Base-by-base conservation (phyloP, 768 basidiomycete genomes). In the Xerocomellus dryophilus region DNA sequence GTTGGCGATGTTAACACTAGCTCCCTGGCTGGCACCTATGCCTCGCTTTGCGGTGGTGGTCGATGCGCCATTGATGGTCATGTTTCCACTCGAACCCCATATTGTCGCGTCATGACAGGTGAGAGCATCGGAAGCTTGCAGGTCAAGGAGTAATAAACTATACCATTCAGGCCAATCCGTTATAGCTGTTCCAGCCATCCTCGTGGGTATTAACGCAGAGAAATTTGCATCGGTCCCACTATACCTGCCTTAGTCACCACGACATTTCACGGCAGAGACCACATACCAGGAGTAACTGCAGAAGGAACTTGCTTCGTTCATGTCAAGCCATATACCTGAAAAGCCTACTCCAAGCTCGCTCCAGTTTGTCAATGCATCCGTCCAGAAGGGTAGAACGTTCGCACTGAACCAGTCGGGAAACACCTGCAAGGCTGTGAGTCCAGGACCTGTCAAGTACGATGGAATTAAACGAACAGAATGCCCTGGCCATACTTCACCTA, bases 401-500 rank as follows among this genome's bases (percentile, higher is more conserved):
- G 71, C 58, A 7, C 74, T 71, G 62, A 83, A 82, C 81, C 81
- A 84, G 59, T 84, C 82, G 1, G 81, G 80, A 66, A 79, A 85
- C 20, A 77, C 80, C 80, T 78, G 40, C 20, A 25, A 20, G 27
- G 8, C 23, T 1, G 9, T 17, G 18, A 21, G 25, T 6, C 38
- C n/a, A 25, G n/a, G 27, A 25, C 32, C 5, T 10, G 32, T 6
- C 3, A 15, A 18, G 40, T 7, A 25, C 21, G 14, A 17, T 27
- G 12, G 0, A 34, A 40, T 15, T 2, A 29, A n/a, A 62, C 74
- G n/a, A 38, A 83, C 85, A 14, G 85, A 86, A 68, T 81, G 85
- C 11, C 87, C 87, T 10, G 87, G 86, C 86, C 85, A 90, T 6
- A 88, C 88, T 65, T 85, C 76, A 6, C 89, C 89, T 15, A 88